Conservation (phyloP, 1,284 basidiomycete species). For the Anthracocystis setariae region DNA sequence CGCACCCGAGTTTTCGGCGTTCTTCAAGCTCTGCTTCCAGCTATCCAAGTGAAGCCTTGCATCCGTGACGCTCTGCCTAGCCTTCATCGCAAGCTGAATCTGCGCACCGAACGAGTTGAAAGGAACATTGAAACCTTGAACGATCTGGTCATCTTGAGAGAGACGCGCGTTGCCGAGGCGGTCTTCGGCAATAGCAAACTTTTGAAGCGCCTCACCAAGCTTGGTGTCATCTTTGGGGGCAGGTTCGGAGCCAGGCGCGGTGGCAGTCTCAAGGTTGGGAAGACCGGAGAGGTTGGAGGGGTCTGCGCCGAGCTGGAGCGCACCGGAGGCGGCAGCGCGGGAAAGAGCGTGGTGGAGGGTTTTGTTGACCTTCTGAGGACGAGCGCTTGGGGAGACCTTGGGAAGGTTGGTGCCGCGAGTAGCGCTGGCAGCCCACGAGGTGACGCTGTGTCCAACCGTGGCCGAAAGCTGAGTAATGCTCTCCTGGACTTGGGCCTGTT, state of each 20-base stretch:
- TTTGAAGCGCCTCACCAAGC: slow-evolving; percentile 76
- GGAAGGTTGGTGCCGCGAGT: slow-evolving; percentile 78
- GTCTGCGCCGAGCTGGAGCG: slow-evolving; percentile 71
- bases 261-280: slow-evolving; percentile 42
- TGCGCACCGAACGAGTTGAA: slow-evolving; percentile 72
- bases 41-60: slow-evolving; percentile 65
- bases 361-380: slow-evolving; percentile 73
- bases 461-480: slow-evolving; percentile 70
- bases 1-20: slow-evolving; percentile 52
- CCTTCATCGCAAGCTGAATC: slow-evolving; percentile 64
- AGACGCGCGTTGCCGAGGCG: slow-evolving; percentile 86
- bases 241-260: slow-evolving; percentile 29
- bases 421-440: slow-evolving; percentile 86
- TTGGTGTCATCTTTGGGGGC: slow-evolving; percentile 50
- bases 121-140: slow-evolving; percentile 81
- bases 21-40: slow-evolving; percentile 63
- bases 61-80: slow-evolving; percentile 62
- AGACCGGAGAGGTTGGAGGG: slow-evolving; percentile 54
- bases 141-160: slow-evolving; percentile 81
- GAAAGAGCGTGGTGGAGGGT: slow-evolving; percentile 93
- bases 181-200: slow-evolving; percentile 86
- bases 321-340: slow-evolving; percentile 80
- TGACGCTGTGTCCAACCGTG: slow-evolving; percentile 79
- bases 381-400: slow-evolving; percentile 72
- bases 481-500: slow-evolving; percentile 70